These are phyloP conservation scores for Sphaceloma murrayae DNA, from an alignment of 2,329 filamentous ascomycete species.

Conservation along the genomic window DNA sequence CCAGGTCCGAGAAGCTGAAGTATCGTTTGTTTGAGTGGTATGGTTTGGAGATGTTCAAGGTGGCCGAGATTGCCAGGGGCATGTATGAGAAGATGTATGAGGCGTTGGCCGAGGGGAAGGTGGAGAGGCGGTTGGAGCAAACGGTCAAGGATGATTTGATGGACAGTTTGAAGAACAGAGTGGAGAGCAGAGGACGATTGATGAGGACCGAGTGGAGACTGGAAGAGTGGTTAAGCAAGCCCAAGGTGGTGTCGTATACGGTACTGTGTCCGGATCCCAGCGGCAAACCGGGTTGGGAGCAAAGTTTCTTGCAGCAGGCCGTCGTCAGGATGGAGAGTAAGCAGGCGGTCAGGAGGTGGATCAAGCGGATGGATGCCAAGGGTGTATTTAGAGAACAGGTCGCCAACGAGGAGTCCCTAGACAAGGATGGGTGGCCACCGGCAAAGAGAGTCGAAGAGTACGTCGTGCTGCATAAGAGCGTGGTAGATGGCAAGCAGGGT, in stretches of 20 bases:
- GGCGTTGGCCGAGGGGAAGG: conserved; percentile 37
- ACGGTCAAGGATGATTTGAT: conserved; percentile 22
- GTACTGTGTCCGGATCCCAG: conserved; percentile 26
- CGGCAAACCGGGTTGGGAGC: conserved; percentile 20
- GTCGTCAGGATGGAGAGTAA: conserved; percentile 19
- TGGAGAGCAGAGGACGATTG: conserved; percentile 30
- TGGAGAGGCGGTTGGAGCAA: conserved; percentile 21
- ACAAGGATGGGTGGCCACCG: conserved; percentile 23
- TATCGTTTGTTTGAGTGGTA: conserved; percentile 13
- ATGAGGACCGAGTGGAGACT: conserved; percentile 25
- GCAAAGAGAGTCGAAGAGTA: conserved; percentile 40
- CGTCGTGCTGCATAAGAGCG: conserved; percentile 41
- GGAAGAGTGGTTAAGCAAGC: conserved; percentile 22
- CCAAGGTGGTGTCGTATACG: conserved; percentile 25
- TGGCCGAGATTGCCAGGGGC: conserved; percentile 31
- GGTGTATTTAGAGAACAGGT: conserved; percentile 17
- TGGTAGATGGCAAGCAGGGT: conserved; percentile 33
- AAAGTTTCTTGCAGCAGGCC: conserved; percentile 19
- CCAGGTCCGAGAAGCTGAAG: conserved; percentile 20
- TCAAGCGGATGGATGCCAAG: conserved; percentile 26
- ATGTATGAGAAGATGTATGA: conserved; percentile 41
- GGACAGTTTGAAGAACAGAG: conserved; percentile 26
- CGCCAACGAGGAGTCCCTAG: conserved; percentile 30
- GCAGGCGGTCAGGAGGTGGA: conserved; percentile 19
- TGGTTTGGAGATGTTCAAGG: conserved; percentile 27